Conservation (phyloP, 352 stramenopile species). For the Halophytophthora batemanensis region DNA sequence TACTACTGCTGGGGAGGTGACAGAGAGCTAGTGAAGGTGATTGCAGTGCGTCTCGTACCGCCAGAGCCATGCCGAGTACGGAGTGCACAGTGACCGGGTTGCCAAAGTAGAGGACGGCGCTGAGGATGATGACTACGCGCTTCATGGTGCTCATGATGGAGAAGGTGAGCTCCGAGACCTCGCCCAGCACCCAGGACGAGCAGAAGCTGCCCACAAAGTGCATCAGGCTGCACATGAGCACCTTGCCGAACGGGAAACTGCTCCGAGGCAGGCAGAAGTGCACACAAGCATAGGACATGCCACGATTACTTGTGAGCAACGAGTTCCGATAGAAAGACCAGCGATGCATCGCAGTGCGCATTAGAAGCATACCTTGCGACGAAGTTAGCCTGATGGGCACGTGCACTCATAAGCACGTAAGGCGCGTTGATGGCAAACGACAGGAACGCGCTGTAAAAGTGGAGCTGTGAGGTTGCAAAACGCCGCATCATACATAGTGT, state of each 20-base stretch:
- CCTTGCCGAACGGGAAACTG: constrained; percentile 71
- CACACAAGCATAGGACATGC: constrained; percentile 6
- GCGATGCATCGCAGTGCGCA: not conserved
- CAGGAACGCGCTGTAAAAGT: constrained; percentile 84
- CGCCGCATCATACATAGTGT: not conserved
- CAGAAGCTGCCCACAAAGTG: constrained; percentile 81
- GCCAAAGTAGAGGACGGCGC: constrained; percentile 82
- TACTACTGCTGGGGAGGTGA: not conserved
- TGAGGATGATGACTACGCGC: constrained; percentile 84
- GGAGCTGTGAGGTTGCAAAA: constrained; percentile 41
- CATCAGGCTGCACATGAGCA: constrained; percentile 80
- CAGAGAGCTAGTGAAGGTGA: not conserved
- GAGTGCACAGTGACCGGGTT: constrained; percentile 74
- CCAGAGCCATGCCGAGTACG: constrained; percentile 67
- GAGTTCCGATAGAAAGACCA: not conserved
- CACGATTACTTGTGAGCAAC: not conserved
- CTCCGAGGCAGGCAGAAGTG: not conserved
- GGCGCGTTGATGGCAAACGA: constrained; percentile 84
- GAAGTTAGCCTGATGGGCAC: constrained; percentile 54
- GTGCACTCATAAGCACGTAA: constrained; percentile 58
- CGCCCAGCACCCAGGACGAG: constrained; percentile 76
- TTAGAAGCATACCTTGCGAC: constrained; percentile 12
- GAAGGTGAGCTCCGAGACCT: constrained; percentile 86
- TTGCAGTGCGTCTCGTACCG: constrained; percentile 23
- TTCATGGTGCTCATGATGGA: constrained; percentile 91